phyloP scores from a whole-genome alignment of 306 rosid genomes.

The Vigna mungo region DNA sequence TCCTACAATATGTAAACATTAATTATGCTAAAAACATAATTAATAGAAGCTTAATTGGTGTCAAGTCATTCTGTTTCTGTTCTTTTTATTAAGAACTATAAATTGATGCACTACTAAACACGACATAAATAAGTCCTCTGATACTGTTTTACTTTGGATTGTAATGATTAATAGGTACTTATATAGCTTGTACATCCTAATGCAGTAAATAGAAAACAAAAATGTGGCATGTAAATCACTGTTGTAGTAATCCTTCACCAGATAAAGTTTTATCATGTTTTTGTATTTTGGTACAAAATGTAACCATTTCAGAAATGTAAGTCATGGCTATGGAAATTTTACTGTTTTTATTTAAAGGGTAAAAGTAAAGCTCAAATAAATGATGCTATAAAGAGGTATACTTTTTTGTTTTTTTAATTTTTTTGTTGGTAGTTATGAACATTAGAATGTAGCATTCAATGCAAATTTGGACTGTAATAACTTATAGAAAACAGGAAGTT shows the following conservation, averaged over 20 bases:
- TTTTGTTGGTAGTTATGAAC: background rate
- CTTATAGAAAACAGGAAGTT: background rate
- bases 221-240: too few species aligned
- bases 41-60: background rate
- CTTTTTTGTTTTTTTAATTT: background rate
- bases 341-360: background rate
- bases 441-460: background rate
- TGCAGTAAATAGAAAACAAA: too few species aligned
- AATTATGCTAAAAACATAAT: too few species aligned
- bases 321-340: background rate
- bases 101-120: background rate
- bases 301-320: background rate
- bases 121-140: background rate
- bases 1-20: background rate
- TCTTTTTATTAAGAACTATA: background rate
- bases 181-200: too few species aligned
- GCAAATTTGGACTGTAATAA: background rate
- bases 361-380: background rate
- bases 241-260: too few species aligned
- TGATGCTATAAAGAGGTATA: background rate
- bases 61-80: background rate
- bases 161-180: too few species aligned
- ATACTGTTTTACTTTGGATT: too few species aligned
- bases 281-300: background rate
- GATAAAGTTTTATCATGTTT: too few species aligned